Base-by-base conservation (phyloP, 768 basidiomycete species). In the Cubamyces sp. region DNA sequence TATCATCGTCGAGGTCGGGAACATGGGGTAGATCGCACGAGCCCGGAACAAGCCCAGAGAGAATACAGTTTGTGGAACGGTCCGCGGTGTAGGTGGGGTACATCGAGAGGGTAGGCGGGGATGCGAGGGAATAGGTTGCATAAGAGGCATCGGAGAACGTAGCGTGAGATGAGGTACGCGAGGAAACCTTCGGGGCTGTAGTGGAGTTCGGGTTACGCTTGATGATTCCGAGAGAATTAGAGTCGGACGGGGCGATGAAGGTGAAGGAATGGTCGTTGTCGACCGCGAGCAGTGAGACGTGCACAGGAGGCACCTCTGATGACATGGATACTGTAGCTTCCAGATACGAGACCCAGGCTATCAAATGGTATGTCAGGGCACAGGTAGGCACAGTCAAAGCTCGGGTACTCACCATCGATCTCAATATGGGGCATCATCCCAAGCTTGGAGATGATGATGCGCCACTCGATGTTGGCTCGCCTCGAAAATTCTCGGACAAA, bases 381-480 rank as follows among this genome's bases (percentile, higher is more conserved):
- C 48, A 43, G 9, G 25, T 49, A 66, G 26, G n/a, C 66, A 47
- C 40, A 53, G 12, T 18, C 54, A n/a, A 45, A 42, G 61, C 28
- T 43, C 54, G 28, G 30, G 39, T 15, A 75, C 86, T 61, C 66
- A 92, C 92, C 87, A 66, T 86, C 79, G 21, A 92, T 71, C 69
- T 95, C 93, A 6, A 70, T 69, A 51, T 78, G 74, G 1, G 74
- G 71, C 78, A 94, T 85, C 11, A 74, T 60, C 0, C 92, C 92
- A 3, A 88, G 74, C 69, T 87, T 91, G 6, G 88, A 76, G 59
- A 95, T 78, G 9, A 89, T 86, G 12, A 94, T 75, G 54, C 88
- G 81, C 93, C 93, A 95, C 70, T 94, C 91, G 21, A 92, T 77
- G 69, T 86, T 84, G 12, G 87, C 87, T 63, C 78, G 83, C 68